Evolutionary conservation across 768 basidiomycete species (phyloP).

Genomic region (Mycena galericulata): DNA sequence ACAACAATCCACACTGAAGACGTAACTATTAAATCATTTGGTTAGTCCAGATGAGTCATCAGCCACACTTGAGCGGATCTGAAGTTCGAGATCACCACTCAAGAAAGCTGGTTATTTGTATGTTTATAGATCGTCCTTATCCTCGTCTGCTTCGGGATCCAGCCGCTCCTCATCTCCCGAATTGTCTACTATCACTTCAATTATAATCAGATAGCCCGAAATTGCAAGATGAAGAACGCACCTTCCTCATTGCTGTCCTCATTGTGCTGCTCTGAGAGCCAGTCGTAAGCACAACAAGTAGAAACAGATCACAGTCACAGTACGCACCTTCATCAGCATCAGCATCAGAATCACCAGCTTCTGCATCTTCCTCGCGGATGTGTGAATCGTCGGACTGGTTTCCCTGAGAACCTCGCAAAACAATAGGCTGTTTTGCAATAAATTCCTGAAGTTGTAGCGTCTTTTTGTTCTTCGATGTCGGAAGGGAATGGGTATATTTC

Average conservation of each 20-base stretch:
- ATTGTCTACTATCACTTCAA: too few relatives aligned
- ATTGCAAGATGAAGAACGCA: neutral
- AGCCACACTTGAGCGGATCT: too few relatives aligned
- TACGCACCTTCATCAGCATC: conserved; percentile 3
- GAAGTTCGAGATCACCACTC: neutral
- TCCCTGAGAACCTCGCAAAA: neutral
- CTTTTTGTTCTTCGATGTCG: neutral
- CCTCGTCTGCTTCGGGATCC: neutral
- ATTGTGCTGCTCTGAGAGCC: neutral
- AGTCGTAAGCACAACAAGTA: neutral
- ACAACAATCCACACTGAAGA: too few relatives aligned
- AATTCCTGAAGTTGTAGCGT: too few relatives aligned
- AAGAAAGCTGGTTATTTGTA: neutral
- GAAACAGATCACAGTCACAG: too few relatives aligned
- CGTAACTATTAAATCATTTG: too few relatives aligned
- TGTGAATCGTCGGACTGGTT: neutral
- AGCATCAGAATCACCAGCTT: neutral
- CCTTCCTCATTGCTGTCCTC: neutral
- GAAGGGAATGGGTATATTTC: conserved; percentile 13
- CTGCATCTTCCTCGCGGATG: neutral
- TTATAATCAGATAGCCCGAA: neutral
- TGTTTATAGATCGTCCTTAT: neutral
- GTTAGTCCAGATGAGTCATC: too few relatives aligned
- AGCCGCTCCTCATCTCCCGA: too few relatives aligned
- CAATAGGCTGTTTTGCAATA: too few relatives aligned